Evolutionary conservation across 345 rosid genomes (phyloP).

Genomic region (Trapa incisa): DNA sequence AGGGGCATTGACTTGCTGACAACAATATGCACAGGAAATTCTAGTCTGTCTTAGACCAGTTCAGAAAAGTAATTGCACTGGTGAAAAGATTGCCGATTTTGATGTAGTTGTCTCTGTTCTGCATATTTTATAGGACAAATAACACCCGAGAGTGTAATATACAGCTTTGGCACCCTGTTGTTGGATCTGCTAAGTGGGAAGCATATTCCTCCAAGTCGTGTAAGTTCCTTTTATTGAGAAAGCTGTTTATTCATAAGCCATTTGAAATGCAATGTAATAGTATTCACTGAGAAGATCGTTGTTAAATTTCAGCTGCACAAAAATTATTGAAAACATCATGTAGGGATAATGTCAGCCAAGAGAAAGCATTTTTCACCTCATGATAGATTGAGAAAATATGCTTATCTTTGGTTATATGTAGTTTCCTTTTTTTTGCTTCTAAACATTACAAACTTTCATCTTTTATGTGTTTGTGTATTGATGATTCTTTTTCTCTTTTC

Average conservation of each 20-base stretch:
- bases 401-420: not conserved
- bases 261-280: not conserved
- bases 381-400: not conserved
- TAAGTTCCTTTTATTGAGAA: constrained; percentile 23
- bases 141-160: constrained; percentile 76
- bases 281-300: not conserved
- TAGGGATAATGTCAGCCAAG: not conserved
- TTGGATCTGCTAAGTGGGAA: constrained; percentile 91
- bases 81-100: not conserved
- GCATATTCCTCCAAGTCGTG: constrained; percentile 95
- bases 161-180: constrained; percentile 86
- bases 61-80: not conserved
- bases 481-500: constrained; percentile 4
- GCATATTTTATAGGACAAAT: constrained; percentile 45
- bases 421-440: not conserved
- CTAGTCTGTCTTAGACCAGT: not conserved
- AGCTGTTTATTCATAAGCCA: not conserved
- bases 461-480: not conserved
- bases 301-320: no score
- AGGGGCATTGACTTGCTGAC: not conserved
- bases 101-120: not conserved
- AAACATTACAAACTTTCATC: not conserved
- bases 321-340: not conserved
- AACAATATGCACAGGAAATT: not conserved
- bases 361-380: not conserved